Percentiles rank a stretch among this genome's conserved stretches.
Evolutionary conservation across 2,329 filamentous ascomycete genomes (phyloP).

Genomic region (Fusarium dlaminii): DNA sequence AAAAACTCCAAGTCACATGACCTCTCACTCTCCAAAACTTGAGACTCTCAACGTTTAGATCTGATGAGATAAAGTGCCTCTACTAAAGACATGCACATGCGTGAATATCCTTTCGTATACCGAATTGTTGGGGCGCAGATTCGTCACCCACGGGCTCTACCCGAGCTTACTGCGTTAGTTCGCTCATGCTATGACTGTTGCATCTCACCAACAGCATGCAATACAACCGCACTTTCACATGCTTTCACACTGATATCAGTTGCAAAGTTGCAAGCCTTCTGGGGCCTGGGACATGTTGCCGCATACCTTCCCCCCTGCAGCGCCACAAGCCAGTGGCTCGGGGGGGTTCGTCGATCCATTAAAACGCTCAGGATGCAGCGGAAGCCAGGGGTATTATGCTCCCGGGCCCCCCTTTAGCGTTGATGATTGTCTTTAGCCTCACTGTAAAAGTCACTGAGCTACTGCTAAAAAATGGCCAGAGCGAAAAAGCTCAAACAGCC

Average conservation of each 20-base stretch:
- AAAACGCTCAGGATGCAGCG: slow-evolving; percentile 18
- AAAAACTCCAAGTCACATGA: slow-evolving; percentile 12
- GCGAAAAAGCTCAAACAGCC: slow-evolving; percentile 14
- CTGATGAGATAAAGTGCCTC: slow-evolving; percentile 25
- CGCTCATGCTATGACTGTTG: neutral
- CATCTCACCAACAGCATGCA: slow-evolving; percentile 33
- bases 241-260: slow-evolving; percentile 13
- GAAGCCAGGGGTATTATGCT: slow-evolving; percentile 20
- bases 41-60: slow-evolving; percentile 36
- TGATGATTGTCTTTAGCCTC: slow-evolving; percentile 16
- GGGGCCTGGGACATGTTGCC: neutral
- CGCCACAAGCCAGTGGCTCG: slow-evolving; percentile 30
- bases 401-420: slow-evolving; percentile 23
- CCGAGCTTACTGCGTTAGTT: slow-evolving; percentile 18
- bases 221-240: slow-evolving; percentile 43
- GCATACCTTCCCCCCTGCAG: slow-evolving; percentile 22
- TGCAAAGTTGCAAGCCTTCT: slow-evolving; percentile 10
- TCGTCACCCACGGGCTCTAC: slow-evolving; percentile 22
- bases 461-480: slow-evolving; percentile 13
- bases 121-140: slow-evolving; percentile 38
- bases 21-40: neutral
- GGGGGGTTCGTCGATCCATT: slow-evolving; percentile 14
- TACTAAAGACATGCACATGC: neutral
- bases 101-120: neutral
- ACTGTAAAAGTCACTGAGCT: slow-evolving; percentile 15